Percentiles rank a stretch among this genome's conserved stretches.
These are phyloP conservation scores for Pythium phragmiticola DNA, from an alignment of 352 stramenopile genomes.

Conservation along the genomic window DNA sequence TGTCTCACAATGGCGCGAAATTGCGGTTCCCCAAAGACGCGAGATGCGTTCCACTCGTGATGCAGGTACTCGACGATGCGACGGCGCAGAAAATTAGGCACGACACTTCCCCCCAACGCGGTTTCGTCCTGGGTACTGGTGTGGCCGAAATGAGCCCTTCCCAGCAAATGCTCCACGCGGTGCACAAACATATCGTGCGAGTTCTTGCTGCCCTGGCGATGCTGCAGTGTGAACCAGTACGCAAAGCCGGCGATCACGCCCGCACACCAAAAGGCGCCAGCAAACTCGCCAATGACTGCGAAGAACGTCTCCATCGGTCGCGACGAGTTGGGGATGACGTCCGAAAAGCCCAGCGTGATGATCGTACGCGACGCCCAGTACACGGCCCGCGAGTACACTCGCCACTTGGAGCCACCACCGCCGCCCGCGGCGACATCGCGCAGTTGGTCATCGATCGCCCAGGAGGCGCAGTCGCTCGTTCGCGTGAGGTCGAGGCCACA, in stretches of 20 bases:
- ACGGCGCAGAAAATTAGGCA: slow-evolving; percentile 19
- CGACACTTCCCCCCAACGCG: slow-evolving; percentile 5
- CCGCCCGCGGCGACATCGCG: slow-evolving; percentile 14
- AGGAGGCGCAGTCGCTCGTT: slow-evolving; percentile 8
- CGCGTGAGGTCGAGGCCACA: slow-evolving; percentile 15
- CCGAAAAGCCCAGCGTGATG: slow-evolving; percentile 33
- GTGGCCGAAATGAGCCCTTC: slow-evolving; percentile 18
- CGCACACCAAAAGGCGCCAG: slow-evolving; percentile 33
- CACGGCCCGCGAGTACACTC: slow-evolving; percentile 24
- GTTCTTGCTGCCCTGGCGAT: slow-evolving; percentile 24
- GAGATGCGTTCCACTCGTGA: slow-evolving; percentile 19
- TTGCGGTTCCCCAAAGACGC: slow-evolving; percentile 19
- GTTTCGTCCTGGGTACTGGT: not conserved
- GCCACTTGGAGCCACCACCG: slow-evolving; percentile 21
- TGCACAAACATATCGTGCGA: slow-evolving; percentile 35
- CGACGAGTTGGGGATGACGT: slow-evolving; percentile 21
- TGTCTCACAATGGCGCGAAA: slow-evolving; percentile 25
- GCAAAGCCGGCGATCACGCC: slow-evolving; percentile 27
- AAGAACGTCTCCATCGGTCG: slow-evolving; percentile 29
- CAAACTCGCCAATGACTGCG: slow-evolving; percentile 31
- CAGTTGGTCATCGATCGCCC: slow-evolving; percentile 26
- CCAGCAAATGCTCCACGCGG: slow-evolving; percentile 24
- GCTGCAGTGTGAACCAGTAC: slow-evolving; percentile 30
- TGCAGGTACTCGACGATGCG: slow-evolving; percentile 26
- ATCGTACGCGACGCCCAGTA: slow-evolving; percentile 33